phyloP scores from a whole-genome alignment of 106 monocot genomes.

The Allium sativum region DNA sequence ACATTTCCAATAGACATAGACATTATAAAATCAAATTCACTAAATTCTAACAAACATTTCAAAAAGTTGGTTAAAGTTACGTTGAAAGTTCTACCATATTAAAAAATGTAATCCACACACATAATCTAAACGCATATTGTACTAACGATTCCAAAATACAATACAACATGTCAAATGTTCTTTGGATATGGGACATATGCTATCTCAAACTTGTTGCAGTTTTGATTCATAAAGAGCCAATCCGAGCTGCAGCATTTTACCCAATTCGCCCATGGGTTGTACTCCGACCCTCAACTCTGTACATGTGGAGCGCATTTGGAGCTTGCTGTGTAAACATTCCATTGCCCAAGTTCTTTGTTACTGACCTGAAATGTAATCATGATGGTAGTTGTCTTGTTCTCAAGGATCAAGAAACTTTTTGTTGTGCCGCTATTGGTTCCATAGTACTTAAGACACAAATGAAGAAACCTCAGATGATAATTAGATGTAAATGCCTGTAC shows the following conservation, averaged over 20 bases:
- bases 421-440: slow-evolving; percentile 62
- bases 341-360: slow-evolving; percentile 37
- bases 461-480: no score
- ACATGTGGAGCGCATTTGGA: slow-evolving; percentile 85
- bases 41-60: no score
- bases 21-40: no score
- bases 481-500: no score
- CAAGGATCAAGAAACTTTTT: slow-evolving; percentile 77
- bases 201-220: slow-evolving; percentile 70
- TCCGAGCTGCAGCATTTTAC: slow-evolving; percentile 75
- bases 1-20: no score
- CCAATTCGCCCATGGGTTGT: slow-evolving; percentile 51
- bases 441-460: no score
- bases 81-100: no score
- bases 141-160: no score
- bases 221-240: slow-evolving; percentile 78
- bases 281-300: slow-evolving; percentile 72
- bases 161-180: slow-evolving; percentile 78
- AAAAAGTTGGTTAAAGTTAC: no score
- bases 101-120: no score
- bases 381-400: slow-evolving; percentile 83
- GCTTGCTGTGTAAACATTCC: slow-evolving; percentile 69
- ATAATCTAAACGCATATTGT: no score
- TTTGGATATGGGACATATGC: slow-evolving; percentile 94
- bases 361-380: slow-evolving; percentile 75